Percentiles rank a stretch among this genome's conserved stretches.
phyloP scores from a whole-genome alignment of 2,329 filamentous ascomycete genomes.

The Nemania diffusa region DNA sequence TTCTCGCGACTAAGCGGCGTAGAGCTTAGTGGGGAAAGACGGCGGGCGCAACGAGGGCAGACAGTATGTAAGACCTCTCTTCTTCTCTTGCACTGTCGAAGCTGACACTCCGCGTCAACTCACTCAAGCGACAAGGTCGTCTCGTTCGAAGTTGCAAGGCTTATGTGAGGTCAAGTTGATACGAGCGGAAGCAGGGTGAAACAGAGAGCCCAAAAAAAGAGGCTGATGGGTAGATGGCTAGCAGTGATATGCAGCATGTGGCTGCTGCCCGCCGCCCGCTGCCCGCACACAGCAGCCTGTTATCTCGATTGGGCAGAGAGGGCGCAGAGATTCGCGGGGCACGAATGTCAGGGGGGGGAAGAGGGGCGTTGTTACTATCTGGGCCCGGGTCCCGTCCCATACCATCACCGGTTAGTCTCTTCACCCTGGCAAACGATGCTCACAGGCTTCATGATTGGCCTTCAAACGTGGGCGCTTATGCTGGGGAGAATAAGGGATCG shows the following conservation, averaged over 20 bases:
- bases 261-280: constrained; percentile 35
- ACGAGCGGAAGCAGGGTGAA: constrained; percentile 39
- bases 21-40: constrained; percentile 43
- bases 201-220: constrained; percentile 38
- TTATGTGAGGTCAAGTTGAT: constrained; percentile 15
- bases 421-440: constrained; percentile 39
- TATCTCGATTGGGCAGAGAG: constrained; percentile 1
- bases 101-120: not conserved
- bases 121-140: constrained; percentile 26
- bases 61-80: constrained; percentile 26
- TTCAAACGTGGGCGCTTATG: constrained; percentile 44
- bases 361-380: too few species aligned
- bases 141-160: constrained; percentile 30
- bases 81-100: not conserved
- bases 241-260: constrained; percentile 46
- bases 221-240: constrained; percentile 29
- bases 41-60: constrained; percentile 28
- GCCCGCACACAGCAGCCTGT: constrained; percentile 27
- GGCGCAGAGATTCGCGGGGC: constrained; percentile 11
- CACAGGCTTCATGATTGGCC: constrained; percentile 43
- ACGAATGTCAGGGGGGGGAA: constrained; percentile 25
- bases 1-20: constrained; percentile 39
- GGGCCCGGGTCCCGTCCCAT: too few species aligned
- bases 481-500: constrained; percentile 31
- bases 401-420: constrained; percentile 37